Base-by-base conservation (phyloP, 345 rosid species). In the Populus davidiana region DNA sequence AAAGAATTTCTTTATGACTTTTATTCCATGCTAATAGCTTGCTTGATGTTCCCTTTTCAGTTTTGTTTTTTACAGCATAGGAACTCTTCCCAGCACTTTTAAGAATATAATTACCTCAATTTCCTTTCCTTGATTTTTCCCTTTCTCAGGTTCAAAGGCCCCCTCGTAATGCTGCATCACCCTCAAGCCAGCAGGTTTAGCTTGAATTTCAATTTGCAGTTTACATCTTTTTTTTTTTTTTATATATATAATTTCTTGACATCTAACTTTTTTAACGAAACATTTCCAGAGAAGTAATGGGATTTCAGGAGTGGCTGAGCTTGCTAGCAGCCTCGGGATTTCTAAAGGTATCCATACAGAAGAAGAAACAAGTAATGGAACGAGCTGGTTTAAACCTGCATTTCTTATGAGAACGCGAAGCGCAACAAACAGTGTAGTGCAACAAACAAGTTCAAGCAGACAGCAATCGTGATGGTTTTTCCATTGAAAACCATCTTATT, bases 211-310 rank as follows among this genome's bases (percentile, higher is more conserved):
- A 44, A n/a, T 10, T 73, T 36, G 21, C 25, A 20, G 20, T 63
- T 35, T 8, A 71, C 41, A 9, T 59, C 10, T 71, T 75, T 67
- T 1, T 71, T 75, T 67, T 1, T 71, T 75, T 67, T 14, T 36
- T 8, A n/a, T n/a, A 29, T 54, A 23, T 23, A 11, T 27, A 44
- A 13, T 70, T 35, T 54, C 61, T 11, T 75, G 39, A 14, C 43
- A 70, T 76, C 73, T 67, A 14, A 66, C 70, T 49, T 50, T 10
- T 59, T 64, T 69, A 66, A 33, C 6, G 31, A 39, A 52, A 63
- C 75, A 78, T 78, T 85, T 76, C 69, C 85, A 93, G 97, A 90
- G 88, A 78, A 78, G 79, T 39, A 69, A 70, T 41, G 87, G 79
- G 73, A 73, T 79, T 27, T 56, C 77, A 64, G 72, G 68, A 21